Evolutionary conservation across 2,329 filamentous ascomycete genomes (phyloP).

Genomic region (Fusarium brevicatenulatum): DNA sequence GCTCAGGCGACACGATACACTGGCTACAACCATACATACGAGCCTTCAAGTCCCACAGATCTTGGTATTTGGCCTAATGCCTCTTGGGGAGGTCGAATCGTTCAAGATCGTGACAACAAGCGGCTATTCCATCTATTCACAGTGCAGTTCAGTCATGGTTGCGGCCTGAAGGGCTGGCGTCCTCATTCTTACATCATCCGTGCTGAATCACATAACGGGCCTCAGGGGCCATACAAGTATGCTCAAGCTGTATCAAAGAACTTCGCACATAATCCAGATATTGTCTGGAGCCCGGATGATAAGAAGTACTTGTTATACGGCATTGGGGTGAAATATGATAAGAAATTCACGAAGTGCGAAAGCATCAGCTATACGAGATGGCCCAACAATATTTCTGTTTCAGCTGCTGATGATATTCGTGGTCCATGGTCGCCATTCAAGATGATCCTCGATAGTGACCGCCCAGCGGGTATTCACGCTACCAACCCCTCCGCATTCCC

Average conservation of each 20-base stretch:
- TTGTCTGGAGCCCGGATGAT: conserved; percentile 57
- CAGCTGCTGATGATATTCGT: conserved; percentile 25
- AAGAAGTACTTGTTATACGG: conserved; percentile 56
- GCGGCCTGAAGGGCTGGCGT: conserved; percentile 59
- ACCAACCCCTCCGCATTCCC: conserved; percentile 57
- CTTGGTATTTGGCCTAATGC: conserved; percentile 48
- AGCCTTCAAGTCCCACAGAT: conserved; percentile 45
- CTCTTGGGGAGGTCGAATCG: conserved; percentile 59
- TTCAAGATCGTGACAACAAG: conserved; percentile 53
- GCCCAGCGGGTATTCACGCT: conserved; percentile 15
- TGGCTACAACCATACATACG: conserved; percentile 59
- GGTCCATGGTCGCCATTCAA: conserved; percentile 30
- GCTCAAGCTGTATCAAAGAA: conserved; percentile 52
- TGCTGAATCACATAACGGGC: conserved; percentile 56
- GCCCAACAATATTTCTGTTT: conserved; percentile 44
- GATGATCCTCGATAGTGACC: conserved; percentile 23
- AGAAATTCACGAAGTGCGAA: conserved; percentile 6
- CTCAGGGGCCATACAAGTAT: conserved; percentile 56
- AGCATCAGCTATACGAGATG: conserved; percentile 24
- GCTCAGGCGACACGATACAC: conserved; percentile 51
- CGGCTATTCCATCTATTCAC: conserved; percentile 57
- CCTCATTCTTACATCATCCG: conserved; percentile 57
- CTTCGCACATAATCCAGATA: conserved; percentile 59
- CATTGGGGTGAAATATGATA: conserved; percentile 49
- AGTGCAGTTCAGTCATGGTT: conserved; percentile 57